Conservation (phyloP, 345 rosid species). For the Aquilaria yunnanensis region DNA sequence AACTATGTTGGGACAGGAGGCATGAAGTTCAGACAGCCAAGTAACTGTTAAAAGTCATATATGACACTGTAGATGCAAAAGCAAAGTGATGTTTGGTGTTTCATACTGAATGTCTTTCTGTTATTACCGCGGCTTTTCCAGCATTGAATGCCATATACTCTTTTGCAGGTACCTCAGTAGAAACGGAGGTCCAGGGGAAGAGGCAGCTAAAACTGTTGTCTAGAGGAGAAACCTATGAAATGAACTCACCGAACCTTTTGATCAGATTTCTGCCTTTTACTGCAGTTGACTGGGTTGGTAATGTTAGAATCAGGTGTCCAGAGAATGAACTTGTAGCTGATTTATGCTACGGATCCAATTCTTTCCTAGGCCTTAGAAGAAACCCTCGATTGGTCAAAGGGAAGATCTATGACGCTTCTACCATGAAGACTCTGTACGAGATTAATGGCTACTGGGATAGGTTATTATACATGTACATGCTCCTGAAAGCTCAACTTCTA, state of each 20-base stretch:
- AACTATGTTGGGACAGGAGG: no score
- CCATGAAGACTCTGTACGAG: constrained; percentile 37
- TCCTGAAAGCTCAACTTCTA: background rate
- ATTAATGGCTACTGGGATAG: constrained; percentile 75
- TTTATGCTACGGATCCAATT: constrained; percentile 30
- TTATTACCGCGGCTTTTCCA: background rate
- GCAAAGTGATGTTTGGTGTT: no score
- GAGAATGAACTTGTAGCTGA: constrained; percentile 66
- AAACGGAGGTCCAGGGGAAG: constrained; percentile 58
- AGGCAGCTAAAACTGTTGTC: constrained; percentile 53
- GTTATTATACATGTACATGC: constrained; percentile 20
- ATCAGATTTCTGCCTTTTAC: constrained; percentile 58
- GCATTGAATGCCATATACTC: background rate
- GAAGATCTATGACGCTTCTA: constrained; percentile 44
- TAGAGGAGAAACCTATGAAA: constrained; percentile 58
- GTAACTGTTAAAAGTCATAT: background rate
- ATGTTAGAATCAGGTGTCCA: constrained; percentile 45
- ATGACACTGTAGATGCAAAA: background rate
- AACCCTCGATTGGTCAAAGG: constrained; percentile 50
- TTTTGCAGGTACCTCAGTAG: constrained; percentile 51
- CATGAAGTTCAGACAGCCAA: no score
- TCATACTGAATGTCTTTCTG: no score
- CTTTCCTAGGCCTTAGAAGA: constrained; percentile 33
- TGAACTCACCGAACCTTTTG: constrained; percentile 66
- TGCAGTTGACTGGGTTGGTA: constrained; percentile 59